Percentiles rank a stretch among this genome's conserved stretches.
Evolutionary conservation across 352 stramenopile species (phyloP).

Genomic region (Phytophthora lateralis): DNA sequence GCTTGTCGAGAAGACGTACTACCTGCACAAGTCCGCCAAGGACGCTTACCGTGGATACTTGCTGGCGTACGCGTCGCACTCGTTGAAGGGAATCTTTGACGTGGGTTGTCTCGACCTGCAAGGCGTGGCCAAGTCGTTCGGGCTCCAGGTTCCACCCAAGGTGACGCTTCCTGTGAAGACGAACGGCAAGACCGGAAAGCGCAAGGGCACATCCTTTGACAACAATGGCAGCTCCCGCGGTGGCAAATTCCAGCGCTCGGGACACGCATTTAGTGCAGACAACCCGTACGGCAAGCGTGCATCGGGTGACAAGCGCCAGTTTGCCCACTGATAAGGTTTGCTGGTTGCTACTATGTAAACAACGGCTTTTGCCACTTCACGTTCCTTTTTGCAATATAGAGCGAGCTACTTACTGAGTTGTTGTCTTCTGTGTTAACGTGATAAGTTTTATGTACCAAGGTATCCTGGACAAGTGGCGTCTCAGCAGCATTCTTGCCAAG

Average conservation of each 20-base stretch:
- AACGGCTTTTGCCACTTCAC: slow-evolving; percentile 22
- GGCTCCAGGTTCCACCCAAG: slow-evolving; percentile 96
- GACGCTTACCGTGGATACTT: slow-evolving; percentile 99
- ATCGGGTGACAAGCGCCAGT: slow-evolving; percentile 93
- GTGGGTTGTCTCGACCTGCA: slow-evolving; percentile 97
- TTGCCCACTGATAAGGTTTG: slow-evolving; percentile 62
- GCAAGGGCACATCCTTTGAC: slow-evolving; percentile 66
- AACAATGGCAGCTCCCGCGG: slow-evolving; percentile 49
- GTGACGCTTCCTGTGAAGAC: slow-evolving; percentile 95
- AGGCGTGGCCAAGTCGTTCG: slow-evolving; percentile 96
- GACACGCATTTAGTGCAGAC: slow-evolving; percentile 96
- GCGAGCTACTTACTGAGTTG: slow-evolving; percentile 18
- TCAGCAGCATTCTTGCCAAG: too few relatives aligned
- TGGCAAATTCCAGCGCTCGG: slow-evolving; percentile 78
- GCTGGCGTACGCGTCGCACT: slow-evolving; percentile 97
- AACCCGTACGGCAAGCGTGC: slow-evolving; percentile 97
- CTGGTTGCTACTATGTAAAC: slow-evolving; percentile 34
- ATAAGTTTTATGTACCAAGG: too few relatives aligned
- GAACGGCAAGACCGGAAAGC: slow-evolving; percentile 76
- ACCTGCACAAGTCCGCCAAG: slow-evolving; percentile 97
- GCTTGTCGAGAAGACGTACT: slow-evolving; percentile 99
- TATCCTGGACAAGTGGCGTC: too few relatives aligned
- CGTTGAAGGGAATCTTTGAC: slow-evolving; percentile 99
- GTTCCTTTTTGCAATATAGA: slow-evolving; percentile 41
- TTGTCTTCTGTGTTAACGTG: too few relatives aligned